Percentiles rank a stretch among this genome's conserved stretches.
These are phyloP conservation scores for Trichoderma reesei DNA, from an alignment of 495 filamentous ascomycete species.

Conservation along the genomic window DNA sequence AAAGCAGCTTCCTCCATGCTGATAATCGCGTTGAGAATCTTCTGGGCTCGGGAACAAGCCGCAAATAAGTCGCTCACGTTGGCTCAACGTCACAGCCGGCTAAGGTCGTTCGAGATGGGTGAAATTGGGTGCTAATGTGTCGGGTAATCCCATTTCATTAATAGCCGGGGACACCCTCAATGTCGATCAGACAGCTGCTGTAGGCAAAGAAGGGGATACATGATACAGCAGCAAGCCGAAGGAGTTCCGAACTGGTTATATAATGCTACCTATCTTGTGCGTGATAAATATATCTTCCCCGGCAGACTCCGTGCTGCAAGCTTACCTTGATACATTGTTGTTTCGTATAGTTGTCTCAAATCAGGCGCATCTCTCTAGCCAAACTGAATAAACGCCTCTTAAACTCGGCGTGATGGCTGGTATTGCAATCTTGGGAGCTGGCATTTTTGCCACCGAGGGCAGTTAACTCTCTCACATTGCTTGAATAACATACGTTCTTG, in stretches of 20 bases:
- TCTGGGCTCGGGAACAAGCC: not conserved
- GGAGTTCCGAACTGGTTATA: not conserved
- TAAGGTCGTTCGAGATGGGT: not conserved
- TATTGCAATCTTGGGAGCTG: conserved; percentile 57
- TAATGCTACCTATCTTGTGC: not conserved
- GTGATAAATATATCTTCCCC: not conserved
- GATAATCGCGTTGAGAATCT: not conserved
- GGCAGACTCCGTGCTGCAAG: not conserved
- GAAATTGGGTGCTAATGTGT: not conserved
- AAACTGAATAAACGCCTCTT: not conserved
- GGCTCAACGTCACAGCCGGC: not conserved
- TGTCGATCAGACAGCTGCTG: no score
- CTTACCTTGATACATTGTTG: not conserved
- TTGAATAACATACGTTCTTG: not conserved
- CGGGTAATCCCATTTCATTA: not conserved
- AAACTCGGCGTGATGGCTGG: not conserved
- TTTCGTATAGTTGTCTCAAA: no score
- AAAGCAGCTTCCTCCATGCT: no score
- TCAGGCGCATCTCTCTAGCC: not conserved
- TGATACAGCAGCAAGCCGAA: not conserved
- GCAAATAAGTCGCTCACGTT: not conserved
- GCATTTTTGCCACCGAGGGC: conserved; percentile 38
- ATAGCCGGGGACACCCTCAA: not conserved
- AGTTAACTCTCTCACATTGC: conserved; percentile 26
- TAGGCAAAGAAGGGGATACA: not conserved